Evolutionary conservation across 1,284 basidiomycete genomes (phyloP).

Genomic region (Retiboletus fuscus): DNA sequence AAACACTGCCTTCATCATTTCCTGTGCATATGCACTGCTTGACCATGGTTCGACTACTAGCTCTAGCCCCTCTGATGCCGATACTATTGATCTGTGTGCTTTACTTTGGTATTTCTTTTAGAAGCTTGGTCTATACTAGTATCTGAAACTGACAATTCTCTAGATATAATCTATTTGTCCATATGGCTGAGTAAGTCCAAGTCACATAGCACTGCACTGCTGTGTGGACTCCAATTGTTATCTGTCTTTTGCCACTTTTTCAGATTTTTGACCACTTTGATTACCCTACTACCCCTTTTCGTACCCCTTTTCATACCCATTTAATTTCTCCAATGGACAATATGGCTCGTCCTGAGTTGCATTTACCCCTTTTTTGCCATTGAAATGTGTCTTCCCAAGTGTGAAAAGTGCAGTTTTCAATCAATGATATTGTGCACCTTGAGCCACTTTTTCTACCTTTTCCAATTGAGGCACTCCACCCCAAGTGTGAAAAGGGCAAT

Average conservation of each 20-base stretch:
- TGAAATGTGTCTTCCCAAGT: too few species aligned
- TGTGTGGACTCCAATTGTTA: not conserved
- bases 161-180: too few species aligned
- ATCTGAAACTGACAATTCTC: too few species aligned
- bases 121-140: not conserved
- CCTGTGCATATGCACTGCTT: not conserved
- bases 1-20: constrained; percentile 2
- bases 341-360: too few species aligned
- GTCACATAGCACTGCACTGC: too few species aligned
- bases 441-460: too few species aligned
- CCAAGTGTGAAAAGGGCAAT: not conserved
- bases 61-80: not conserved
- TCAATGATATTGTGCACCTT: too few species aligned
- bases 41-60: not conserved
- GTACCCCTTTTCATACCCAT: too few species aligned
- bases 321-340: too few species aligned
- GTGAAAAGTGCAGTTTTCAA: too few species aligned
- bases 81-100: not conserved
- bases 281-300: not conserved
- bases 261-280: not conserved
- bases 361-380: too few species aligned
- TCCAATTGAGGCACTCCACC: not conserved
- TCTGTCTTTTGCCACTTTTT: not conserved
- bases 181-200: too few species aligned
- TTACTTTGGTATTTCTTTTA: constrained; percentile 17